Base-by-base conservation (phyloP, 257 asterid species). In the Ballota nigra region DNA sequence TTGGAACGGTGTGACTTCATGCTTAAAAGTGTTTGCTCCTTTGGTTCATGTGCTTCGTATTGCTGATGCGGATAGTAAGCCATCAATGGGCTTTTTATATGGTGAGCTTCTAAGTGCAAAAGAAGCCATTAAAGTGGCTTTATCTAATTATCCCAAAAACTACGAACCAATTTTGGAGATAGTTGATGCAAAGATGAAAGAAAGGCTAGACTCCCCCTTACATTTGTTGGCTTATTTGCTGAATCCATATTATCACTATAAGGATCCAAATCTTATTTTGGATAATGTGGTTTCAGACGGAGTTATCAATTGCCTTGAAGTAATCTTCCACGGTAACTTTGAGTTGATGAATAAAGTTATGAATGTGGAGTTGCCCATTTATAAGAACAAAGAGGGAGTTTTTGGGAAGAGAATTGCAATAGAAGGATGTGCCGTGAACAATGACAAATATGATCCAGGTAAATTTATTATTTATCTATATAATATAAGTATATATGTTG, bases 181-280 rank as follows among this genome's bases (percentile, higher is more conserved):
- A 8, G 36, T 69, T 18, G 55, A 69, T 53, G 34, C 18, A 15
- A 69, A 55, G 40, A 18, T 20, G 33, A 33, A 36, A 28, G 31
- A 15, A 0, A 19, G 65, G 33, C 38, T 52, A 1, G 64, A 51
- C 36, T 11, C 24, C 19, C 55, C 56, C 1, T 36, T 69, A 8
- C 74, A 69, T 36, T 69, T 66, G 66, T 9, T 18, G 26, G 66
- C 74, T 24, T 69, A 69, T 53, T 5, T 69, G 10, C 38, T 69
- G 74, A 69, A 57, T 38, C 57, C 56, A 0, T 57, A 56, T 26
- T 69, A 56, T 69, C 36, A 22, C 28, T 66, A 66, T 26, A 43
- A 41, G 22, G 59, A 66, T 47, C 41, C 71, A 22, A 24, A 49
- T 49, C 56, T 49, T n/a, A 49, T 49, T 15, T n/a, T 49, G 11